These are phyloP conservation scores for Colletotrichum sp. DNA, from an alignment of 2,329 filamentous ascomycete genomes.

Conservation along the genomic window DNA sequence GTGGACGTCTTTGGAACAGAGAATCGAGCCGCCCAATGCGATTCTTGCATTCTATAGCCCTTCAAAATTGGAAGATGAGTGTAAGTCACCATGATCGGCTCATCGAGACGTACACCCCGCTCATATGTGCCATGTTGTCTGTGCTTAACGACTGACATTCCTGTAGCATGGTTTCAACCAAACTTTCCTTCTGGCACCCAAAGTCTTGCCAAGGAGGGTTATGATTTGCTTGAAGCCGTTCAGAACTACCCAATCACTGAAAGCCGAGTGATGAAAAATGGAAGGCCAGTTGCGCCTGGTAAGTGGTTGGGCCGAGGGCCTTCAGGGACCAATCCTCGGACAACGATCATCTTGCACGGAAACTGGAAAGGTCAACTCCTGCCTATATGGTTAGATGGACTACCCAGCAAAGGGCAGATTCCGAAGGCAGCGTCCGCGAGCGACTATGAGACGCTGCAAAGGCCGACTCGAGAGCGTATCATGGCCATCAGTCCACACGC, in stretches of 20 bases:
- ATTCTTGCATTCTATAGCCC: slow-evolving; percentile 1
- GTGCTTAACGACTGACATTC: background rate
- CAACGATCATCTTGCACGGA: background rate
- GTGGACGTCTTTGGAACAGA: slow-evolving; percentile 35
- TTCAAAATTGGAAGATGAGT: background rate
- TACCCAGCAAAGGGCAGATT: background rate
- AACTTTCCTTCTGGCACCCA: background rate
- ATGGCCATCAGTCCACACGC: slow-evolving; percentile 30
- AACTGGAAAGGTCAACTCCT: background rate
- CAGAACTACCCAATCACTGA: background rate
- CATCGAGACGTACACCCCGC: background rate
- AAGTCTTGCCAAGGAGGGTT: background rate
- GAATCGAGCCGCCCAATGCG: slow-evolving; percentile 36
- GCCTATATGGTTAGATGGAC: background rate
- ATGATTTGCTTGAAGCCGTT: background rate
- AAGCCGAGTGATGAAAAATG: background rate
- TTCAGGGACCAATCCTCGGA: background rate
- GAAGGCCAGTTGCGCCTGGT: background rate
- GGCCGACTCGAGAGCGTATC: background rate
- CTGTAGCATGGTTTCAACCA: background rate
- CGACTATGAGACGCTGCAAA: background rate
- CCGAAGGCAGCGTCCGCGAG: background rate
- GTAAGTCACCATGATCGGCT: background rate
- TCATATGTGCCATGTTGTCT: background rate
- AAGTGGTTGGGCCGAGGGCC: background rate